Conservation (phyloP, 805 yeast genomes). For the Ogataea naganishii region DNA sequence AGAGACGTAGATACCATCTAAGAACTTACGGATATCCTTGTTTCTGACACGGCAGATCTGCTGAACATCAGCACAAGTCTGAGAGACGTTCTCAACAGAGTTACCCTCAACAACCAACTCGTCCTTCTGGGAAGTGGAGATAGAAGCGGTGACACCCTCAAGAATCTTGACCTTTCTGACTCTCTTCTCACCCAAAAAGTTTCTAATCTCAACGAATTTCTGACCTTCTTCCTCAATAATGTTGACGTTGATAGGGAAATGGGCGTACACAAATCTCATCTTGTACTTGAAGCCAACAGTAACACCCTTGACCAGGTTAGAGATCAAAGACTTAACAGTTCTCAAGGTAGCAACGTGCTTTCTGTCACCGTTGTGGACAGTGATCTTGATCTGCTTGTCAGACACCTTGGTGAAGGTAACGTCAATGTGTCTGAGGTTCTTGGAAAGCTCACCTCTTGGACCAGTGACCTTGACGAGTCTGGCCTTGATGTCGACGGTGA, state of each 20-base stretch:
- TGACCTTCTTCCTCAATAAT: conserved; percentile 70
- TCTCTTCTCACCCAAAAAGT: conserved; percentile 98
- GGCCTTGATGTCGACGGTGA: conserved; percentile 83
- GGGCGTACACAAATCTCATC: conserved; percentile 99
- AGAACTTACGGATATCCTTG: conserved; percentile 99
- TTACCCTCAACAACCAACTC: conserved; percentile 89
- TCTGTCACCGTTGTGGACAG: conserved; percentile 98
- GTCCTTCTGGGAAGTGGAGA: conserved; percentile 83
- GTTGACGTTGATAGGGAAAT: conserved; percentile 99
- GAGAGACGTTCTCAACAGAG: conserved; percentile 96
- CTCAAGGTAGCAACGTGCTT: conserved; percentile 99
- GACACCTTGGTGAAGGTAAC: conserved; percentile 81
- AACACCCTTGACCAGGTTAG: conserved; percentile 97
- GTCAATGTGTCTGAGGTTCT: conserved; percentile 90
- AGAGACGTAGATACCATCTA: conserved; percentile 99
- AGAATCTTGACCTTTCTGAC: conserved; percentile 81
- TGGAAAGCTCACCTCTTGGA: conserved; percentile 92
- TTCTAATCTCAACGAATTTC: conserved; percentile 89
- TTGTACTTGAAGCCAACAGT: conserved; percentile 99
- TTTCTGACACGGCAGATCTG: conserved; percentile 97
- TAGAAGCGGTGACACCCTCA: conserved; percentile 83
- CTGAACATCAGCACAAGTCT: conserved; percentile 96
- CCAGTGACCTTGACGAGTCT: conserved; percentile 87
- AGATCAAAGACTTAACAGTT: conserved; percentile 92
- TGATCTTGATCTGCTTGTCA: conserved; percentile 69